Conservation (phyloP, 2,329 filamentous ascomycete species). For the Verticillium nonalfalfae region DNA sequence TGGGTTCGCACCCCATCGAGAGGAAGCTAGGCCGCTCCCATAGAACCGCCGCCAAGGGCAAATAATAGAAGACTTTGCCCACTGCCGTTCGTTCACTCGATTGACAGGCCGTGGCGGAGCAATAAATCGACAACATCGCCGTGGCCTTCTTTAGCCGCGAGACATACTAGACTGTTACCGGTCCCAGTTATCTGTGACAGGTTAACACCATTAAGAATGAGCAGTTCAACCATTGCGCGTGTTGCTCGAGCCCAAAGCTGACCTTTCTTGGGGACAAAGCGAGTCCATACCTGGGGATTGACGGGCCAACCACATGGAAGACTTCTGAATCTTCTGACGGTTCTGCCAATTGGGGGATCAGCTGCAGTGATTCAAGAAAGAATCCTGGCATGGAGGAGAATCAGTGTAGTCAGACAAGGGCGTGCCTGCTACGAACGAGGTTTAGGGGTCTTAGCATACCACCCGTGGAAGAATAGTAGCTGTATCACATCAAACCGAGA, state of each 20-base stretch:
- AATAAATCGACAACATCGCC: too few species aligned
- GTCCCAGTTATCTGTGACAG: too few species aligned
- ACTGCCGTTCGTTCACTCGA: too few species aligned
- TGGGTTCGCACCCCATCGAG: too few species aligned
- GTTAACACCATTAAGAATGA: too few species aligned
- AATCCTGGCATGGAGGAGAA: slow-evolving; percentile 21
- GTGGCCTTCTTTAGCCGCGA: too few species aligned
- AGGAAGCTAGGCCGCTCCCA: too few species aligned
- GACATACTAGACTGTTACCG: too few species aligned
- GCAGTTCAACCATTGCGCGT: slow-evolving; percentile 19
- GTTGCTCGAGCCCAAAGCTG: slow-evolving; percentile 22
- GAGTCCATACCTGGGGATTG: slow-evolving; percentile 36
- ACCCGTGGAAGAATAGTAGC: slow-evolving; percentile 34
- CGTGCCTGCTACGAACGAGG: not conserved
- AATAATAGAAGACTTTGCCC: too few species aligned
- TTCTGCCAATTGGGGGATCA: slow-evolving; percentile 25
- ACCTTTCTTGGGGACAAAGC: slow-evolving; percentile 21
- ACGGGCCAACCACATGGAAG: slow-evolving; percentile 41
- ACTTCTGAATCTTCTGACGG: slow-evolving; percentile 21
- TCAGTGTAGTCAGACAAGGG: not conserved
- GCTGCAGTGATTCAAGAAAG: slow-evolving; percentile 27
- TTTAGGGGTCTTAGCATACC: slow-evolving; percentile 12
- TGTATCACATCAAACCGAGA: slow-evolving; percentile 25
- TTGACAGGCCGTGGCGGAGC: too few species aligned
- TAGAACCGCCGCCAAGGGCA: too few species aligned